These are phyloP conservation scores for Aristolochia fimbriata DNA, from an alignment of 164 flowering plant species.

Conservation along the genomic window DNA sequence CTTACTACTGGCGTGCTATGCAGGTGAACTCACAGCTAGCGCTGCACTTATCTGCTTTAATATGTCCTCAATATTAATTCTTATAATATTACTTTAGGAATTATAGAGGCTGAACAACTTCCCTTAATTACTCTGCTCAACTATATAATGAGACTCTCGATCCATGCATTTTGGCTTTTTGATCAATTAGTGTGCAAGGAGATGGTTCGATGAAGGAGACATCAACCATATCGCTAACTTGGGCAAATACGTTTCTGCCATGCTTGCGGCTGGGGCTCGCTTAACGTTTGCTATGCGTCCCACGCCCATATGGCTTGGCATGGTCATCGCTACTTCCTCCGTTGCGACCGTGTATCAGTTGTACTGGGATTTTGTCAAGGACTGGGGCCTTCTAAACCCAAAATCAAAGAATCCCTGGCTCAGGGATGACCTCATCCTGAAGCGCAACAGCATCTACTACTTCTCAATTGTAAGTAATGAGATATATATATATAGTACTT, in stretches of 20 bases:
- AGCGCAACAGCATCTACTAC: slow-evolving; percentile 67
- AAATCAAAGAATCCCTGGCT: slow-evolving; percentile 72
- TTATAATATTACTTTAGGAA: no score
- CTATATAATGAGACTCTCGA: no score
- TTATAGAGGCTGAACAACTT: no score
- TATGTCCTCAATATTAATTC: no score
- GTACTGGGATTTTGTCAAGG: slow-evolving; percentile 95
- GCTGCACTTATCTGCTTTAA: not conserved
- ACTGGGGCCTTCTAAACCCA: slow-evolving; percentile 76
- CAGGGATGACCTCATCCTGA: slow-evolving; percentile 74
- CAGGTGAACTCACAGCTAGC: slow-evolving; percentile 54
- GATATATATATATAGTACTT: no score
- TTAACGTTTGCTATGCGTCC: slow-evolving; percentile 54
- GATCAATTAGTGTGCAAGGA: slow-evolving; percentile 67
- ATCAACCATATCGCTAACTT: slow-evolving; percentile 65
- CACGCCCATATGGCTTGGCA: slow-evolving; percentile 34
- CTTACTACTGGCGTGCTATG: slow-evolving; percentile 98
- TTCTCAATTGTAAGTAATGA: slow-evolving; percentile 64
- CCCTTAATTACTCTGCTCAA: no score
- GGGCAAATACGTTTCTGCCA: slow-evolving; percentile 96
- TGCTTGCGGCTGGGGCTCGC: slow-evolving; percentile 95
- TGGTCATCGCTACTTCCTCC: slow-evolving; percentile 57
- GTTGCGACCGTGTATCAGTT: slow-evolving; percentile 80
- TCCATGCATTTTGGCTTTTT: not conserved
- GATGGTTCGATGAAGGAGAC: slow-evolving; percentile 81